These are phyloP conservation scores for Amphichorda felina DNA, from an alignment of 2,329 filamentous ascomycete genomes.

Conservation along the genomic window DNA sequence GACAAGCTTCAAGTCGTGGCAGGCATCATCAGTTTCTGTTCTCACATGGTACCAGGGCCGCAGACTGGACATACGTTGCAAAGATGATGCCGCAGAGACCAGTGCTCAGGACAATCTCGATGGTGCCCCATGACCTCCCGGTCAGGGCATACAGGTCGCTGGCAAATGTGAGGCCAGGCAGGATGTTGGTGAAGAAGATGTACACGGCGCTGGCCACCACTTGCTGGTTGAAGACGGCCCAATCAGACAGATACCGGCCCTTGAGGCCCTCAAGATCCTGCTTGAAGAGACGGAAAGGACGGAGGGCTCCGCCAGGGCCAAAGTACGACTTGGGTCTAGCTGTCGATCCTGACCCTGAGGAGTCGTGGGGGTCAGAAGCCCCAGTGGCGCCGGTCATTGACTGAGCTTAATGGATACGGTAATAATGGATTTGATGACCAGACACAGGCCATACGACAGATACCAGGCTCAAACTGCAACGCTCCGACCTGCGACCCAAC, in stretches of 20 bases:
- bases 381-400: too few relatives aligned
- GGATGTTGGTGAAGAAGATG: conserved; percentile 55
- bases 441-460: too few relatives aligned
- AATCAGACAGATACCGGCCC: conserved; percentile 37
- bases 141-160: conserved; percentile 52
- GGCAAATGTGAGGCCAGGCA: conserved; percentile 56
- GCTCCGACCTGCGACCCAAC: too few relatives aligned
- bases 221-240: conserved; percentile 50
- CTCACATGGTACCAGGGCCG: too few relatives aligned
- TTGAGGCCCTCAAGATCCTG: conserved; percentile 34
- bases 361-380: too few relatives aligned
- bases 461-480: too few relatives aligned
- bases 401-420: too few relatives aligned
- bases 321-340: conserved; percentile 13
- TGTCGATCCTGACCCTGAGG: too few relatives aligned
- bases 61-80: conserved; percentile 42
- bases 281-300: conserved; percentile 39
- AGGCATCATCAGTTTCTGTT: neutral
- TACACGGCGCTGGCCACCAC: conserved; percentile 52
- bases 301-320: conserved; percentile 27
- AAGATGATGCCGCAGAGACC: conserved; percentile 53
- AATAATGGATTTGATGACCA: too few relatives aligned
- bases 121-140: conserved; percentile 51
- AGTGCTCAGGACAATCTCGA: conserved; percentile 56
- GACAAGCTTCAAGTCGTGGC: conserved; percentile 37